These are phyloP conservation scores for Pascua guehoae DNA, from an alignment of 1,284 basidiomycete species.

Conservation along the genomic window DNA sequence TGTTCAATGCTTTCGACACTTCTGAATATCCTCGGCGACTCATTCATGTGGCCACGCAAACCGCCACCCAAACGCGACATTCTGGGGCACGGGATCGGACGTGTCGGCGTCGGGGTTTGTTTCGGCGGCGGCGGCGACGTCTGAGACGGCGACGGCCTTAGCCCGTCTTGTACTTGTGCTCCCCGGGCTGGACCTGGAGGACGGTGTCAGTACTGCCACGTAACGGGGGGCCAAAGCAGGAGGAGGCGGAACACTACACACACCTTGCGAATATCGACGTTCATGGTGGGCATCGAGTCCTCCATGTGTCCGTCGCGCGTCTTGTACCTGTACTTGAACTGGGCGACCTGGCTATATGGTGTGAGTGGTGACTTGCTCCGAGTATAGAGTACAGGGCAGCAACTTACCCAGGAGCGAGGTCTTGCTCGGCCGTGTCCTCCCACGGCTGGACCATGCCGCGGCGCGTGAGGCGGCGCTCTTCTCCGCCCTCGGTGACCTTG, in stretches of 20 bases:
- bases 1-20: too few species aligned
- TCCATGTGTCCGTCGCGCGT: slow-evolving; percentile 45
- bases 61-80: too few species aligned
- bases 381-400: too few species aligned
- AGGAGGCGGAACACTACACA: slow-evolving; percentile 11
- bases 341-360: slow-evolving; percentile 33
- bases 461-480: slow-evolving; percentile 27
- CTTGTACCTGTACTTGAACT: slow-evolving; percentile 51
- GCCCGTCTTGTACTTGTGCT: slow-evolving; percentile 15
- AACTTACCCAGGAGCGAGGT: slow-evolving; percentile 38
- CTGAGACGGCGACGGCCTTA: too few species aligned
- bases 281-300: slow-evolving; percentile 42
- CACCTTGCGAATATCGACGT: slow-evolving; percentile 35
- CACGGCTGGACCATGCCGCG: slow-evolving; percentile 44
- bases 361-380: too few species aligned
- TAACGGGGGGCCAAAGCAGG: too few species aligned
- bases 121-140: too few species aligned
- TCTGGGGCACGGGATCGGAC: not conserved
- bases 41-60: too few species aligned
- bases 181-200: not conserved
- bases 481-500: slow-evolving; percentile 38
- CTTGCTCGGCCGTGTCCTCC: slow-evolving; percentile 41
- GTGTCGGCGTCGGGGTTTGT: not conserved
- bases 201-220: not conserved
- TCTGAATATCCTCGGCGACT: not conserved